A percentile compares a stretch with the other conserved stretches of the same genome.
These are phyloP conservation scores for Fusarium sp. DNA, from an alignment of 2,329 filamentous ascomycete genomes.

Conservation along the genomic window DNA sequence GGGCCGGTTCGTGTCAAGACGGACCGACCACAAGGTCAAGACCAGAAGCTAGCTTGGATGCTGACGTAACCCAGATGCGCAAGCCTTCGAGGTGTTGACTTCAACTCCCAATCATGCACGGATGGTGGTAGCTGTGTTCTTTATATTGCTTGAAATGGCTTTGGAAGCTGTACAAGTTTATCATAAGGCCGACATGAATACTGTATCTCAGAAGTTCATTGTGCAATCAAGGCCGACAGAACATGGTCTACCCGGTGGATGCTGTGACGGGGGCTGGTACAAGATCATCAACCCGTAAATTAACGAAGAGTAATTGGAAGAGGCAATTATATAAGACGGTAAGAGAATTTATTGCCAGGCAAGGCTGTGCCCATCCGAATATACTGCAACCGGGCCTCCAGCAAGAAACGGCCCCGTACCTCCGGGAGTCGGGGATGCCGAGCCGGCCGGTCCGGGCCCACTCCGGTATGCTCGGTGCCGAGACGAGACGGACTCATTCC, in stretches of 20 bases:
- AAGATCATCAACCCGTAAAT: neutral
- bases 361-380: neutral
- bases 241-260: neutral
- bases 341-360: neutral
- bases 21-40: neutral
- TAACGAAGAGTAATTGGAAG: neutral
- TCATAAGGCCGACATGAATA: too few relatives aligned
- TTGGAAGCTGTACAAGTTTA: neutral
- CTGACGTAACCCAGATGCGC: neutral
- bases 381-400: neutral
- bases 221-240: neutral
- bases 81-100: neutral
- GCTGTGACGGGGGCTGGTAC: neutral
- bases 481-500: neutral
- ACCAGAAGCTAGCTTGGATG: neutral
- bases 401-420: neutral
- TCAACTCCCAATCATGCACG: neutral
- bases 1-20: neutral
- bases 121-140: neutral
- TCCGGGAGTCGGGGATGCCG: neutral
- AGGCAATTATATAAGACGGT: neutral
- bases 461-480: neutral
- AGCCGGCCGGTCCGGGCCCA: neutral
- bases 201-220: neutral
- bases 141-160: neutral